Conservation (phyloP, 768 basidiomycete genomes). For the Multifurca ochricompacta region DNA sequence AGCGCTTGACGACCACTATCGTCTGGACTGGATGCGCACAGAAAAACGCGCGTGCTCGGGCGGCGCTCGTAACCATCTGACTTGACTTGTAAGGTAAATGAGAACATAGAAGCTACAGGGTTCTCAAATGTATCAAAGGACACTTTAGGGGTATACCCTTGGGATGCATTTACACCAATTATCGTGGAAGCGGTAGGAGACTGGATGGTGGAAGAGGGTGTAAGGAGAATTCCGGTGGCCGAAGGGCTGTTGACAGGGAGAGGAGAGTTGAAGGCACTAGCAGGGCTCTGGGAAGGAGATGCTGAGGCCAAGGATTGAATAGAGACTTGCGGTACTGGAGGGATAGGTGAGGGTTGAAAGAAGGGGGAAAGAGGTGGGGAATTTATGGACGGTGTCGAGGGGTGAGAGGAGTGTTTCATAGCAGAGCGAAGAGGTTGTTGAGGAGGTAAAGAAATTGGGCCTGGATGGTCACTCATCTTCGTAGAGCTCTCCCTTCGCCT, state of each 20-base stretch:
- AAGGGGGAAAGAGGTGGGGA: slow-evolving; percentile 18
- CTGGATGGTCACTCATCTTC: slow-evolving; percentile 17
- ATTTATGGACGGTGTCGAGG: slow-evolving; percentile 22
- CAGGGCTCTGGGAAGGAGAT: neutral
- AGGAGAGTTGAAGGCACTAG: slow-evolving; percentile 2
- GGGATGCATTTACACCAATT: slow-evolving; percentile 24
- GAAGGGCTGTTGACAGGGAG: neutral
- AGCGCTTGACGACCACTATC: slow-evolving; percentile 84
- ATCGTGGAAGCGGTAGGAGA: slow-evolving; percentile 21
- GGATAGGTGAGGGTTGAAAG: slow-evolving; percentile 10
- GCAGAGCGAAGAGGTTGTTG: slow-evolving; percentile 42
- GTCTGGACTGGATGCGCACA: slow-evolving; percentile 83
- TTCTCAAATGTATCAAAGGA: slow-evolving; percentile 88
- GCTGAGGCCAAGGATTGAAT: neutral
- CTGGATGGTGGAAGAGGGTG: neutral
- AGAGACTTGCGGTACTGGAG: neutral
- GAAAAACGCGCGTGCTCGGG: slow-evolving; percentile 75
- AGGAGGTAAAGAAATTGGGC: slow-evolving; percentile 21
- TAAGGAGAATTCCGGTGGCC: slow-evolving; percentile 1
- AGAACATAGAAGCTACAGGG: slow-evolving; percentile 73
- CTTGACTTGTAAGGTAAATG: slow-evolving; percentile 80
- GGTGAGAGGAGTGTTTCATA: slow-evolving; percentile 38
- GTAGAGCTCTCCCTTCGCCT: neutral
- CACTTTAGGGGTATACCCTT: slow-evolving; percentile 53
- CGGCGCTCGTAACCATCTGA: slow-evolving; percentile 71